Percentiles rank a stretch among this genome's conserved stretches.
phyloP scores from a whole-genome alignment of 75 land plant genomes.

The Adiantum capillusveneris region DNA sequence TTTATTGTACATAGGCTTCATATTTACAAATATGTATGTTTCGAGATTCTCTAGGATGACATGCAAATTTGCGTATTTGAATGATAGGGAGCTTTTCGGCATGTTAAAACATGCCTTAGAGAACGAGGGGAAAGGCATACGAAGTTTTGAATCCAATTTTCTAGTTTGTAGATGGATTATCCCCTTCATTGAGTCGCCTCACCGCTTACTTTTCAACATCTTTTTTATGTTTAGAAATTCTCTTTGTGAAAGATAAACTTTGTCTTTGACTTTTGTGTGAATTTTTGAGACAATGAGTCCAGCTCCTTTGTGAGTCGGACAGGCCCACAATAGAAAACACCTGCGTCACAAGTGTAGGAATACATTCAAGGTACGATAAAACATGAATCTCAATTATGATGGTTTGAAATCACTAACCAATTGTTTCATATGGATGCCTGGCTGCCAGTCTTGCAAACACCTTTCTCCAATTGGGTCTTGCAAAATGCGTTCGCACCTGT shows the following conservation, averaged over 20 bases:
- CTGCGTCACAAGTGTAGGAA: slow-evolving; percentile 9
- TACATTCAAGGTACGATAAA: neutral
- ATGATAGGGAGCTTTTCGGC: too few relatives aligned
- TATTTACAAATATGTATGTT: too few relatives aligned
- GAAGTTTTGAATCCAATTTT: too few relatives aligned
- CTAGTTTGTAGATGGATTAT: too few relatives aligned
- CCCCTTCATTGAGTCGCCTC: too few relatives aligned
- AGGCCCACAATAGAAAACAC: slow-evolving; percentile 62
- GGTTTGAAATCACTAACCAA: slow-evolving; percentile 1
- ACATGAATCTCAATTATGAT: neutral
- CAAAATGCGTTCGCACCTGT: slow-evolving; percentile 19
- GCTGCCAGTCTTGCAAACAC: slow-evolving; percentile 14
- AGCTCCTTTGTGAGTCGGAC: slow-evolving; percentile 27
- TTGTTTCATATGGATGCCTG: slow-evolving; percentile 2
- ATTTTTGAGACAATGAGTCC: slow-evolving; percentile 24
- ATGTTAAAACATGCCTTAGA: too few relatives aligned
- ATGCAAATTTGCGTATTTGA: too few relatives aligned
- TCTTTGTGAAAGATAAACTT: slow-evolving; percentile 65
- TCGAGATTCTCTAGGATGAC: too few relatives aligned
- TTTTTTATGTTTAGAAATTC: slow-evolving; percentile 42
- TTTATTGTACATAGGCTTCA: too few relatives aligned
- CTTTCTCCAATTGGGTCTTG: slow-evolving; percentile 17
- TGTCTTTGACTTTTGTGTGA: slow-evolving; percentile 28
- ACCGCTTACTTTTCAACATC: too few relatives aligned
- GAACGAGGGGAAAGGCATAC: too few relatives aligned